phyloP scores from a whole-genome alignment of 2,329 filamentous ascomycete species.

The Grosmannia huntii region DNA sequence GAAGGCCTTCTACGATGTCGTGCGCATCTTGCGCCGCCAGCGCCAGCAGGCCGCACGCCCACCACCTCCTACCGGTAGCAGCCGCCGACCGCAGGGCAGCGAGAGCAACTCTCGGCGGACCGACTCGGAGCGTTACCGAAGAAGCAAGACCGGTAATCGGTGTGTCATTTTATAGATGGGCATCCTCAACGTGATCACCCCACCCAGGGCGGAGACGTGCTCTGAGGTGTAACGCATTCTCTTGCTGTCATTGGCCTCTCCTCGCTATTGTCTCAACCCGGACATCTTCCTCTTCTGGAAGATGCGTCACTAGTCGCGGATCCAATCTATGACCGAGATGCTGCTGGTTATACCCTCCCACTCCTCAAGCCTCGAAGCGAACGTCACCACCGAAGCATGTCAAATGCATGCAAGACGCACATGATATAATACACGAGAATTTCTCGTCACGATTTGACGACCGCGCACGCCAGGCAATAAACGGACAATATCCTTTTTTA shows the following conservation, averaged over 20 bases:
- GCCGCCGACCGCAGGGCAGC: slow-evolving; percentile 8
- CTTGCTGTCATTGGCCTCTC: background rate
- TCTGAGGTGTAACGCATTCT: background rate
- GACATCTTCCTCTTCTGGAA: background rate
- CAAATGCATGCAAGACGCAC: background rate
- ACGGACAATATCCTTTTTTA: background rate
- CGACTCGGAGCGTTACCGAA: slow-evolving; percentile 12
- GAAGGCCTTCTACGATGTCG: slow-evolving; percentile 97
- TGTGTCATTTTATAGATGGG: slow-evolving; percentile 13
- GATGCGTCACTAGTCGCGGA: background rate
- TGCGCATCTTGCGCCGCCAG: slow-evolving; percentile 66
- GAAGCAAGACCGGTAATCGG: slow-evolving; percentile 9
- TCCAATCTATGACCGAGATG: background rate
- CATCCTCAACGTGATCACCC: background rate
- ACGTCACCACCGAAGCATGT: background rate
- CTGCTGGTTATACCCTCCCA: background rate
- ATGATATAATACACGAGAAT: background rate
- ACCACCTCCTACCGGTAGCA: slow-evolving; percentile 8
- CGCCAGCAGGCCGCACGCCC: slow-evolving; percentile 16
- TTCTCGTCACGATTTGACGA: slow-evolving; percentile 2
- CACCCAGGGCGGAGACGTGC: background rate
- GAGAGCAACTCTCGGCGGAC: slow-evolving; percentile 8
- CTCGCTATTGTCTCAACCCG: background rate
- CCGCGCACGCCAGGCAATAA: background rate
- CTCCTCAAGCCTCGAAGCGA: background rate